Percentiles rank a stretch among this genome's conserved stretches.
Conservation (phyloP, 208 protist genomes). For the Acanthamoeba castellanii region DNA sequence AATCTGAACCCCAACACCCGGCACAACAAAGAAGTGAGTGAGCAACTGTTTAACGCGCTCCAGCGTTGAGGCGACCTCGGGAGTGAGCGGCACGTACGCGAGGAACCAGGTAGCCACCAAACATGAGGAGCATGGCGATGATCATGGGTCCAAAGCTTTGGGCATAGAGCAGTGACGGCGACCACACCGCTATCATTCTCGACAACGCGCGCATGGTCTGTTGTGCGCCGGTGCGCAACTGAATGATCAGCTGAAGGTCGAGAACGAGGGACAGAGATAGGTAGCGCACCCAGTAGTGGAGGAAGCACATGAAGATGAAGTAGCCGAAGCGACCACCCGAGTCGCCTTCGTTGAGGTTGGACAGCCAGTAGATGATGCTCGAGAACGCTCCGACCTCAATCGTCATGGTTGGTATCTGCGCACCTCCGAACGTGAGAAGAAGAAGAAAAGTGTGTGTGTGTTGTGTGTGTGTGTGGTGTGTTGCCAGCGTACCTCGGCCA, state of each 20-base stretch:
- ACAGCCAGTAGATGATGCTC: constrained; percentile 56
- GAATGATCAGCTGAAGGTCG: background rate
- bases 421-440: background rate
- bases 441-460: background rate
- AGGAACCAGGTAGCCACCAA: constrained; percentile 69
- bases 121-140: constrained; percentile 45
- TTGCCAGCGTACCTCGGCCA: background rate
- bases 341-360: constrained; percentile 37
- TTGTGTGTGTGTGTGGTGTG: background rate
- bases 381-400: constrained; percentile 18
- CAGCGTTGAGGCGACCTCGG: background rate
- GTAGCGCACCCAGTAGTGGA: constrained; percentile 21
- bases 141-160: constrained; percentile 51
- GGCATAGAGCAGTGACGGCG: constrained; percentile 63
- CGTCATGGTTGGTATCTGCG: background rate
- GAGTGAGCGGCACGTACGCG: background rate
- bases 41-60: no score
- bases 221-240: background rate
- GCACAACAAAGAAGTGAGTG: no score
- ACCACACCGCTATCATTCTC: constrained; percentile 41
- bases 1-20: background rate
- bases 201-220: constrained; percentile 6
- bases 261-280: background rate
- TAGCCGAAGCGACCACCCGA: constrained; percentile 39
- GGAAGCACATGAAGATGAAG: constrained; percentile 50